Evolutionary conservation across 75 land plant species (phyloP).

Genomic region (Selaginella tamariscina): DNA sequence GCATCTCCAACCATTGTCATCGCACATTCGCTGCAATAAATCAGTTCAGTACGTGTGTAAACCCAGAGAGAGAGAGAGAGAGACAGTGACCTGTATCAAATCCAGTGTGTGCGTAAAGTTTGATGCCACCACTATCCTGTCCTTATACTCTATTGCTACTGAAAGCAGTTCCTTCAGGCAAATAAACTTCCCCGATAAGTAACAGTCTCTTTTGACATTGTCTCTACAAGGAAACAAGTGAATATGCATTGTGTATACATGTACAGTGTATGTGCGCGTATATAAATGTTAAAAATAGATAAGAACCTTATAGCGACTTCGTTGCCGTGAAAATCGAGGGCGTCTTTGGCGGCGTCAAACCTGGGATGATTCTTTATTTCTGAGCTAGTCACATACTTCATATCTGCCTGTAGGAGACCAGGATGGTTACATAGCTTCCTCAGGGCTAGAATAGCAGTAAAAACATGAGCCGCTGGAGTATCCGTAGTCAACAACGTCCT

Average conservation of each 20-base stretch:
- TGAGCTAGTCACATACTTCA: conserved; percentile 12
- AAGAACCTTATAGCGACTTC: neutral
- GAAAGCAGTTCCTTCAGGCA: conserved; percentile 25
- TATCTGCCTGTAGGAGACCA: conserved; percentile 17
- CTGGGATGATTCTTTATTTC: neutral
- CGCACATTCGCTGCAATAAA: conserved; percentile 25
- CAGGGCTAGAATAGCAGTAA: conserved; percentile 25
- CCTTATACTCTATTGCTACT: conserved; percentile 13
- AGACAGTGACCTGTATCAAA: conserved; percentile 42
- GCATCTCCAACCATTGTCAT: conserved; percentile 27
- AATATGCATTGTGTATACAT: no score
- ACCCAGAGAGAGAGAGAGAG: neutral
- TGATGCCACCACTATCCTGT: conserved; percentile 35
- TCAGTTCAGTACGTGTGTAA: no score
- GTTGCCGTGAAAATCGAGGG: neutral
- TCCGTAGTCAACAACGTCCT: neutral
- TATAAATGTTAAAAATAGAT: no score
- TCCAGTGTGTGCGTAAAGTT: conserved; percentile 40
- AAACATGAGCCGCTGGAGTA: conserved; percentile 21
- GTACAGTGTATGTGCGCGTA: no score
- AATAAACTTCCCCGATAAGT: conserved; percentile 30
- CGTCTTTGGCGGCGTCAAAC: neutral
- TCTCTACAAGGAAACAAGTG: conserved; percentile 8
- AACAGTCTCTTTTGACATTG: neutral
- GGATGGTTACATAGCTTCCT: conserved; percentile 42